These are phyloP conservation scores for Ochromonadaceae sp. DNA, from an alignment of 352 stramenopile species.

Conservation along the genomic window DNA sequence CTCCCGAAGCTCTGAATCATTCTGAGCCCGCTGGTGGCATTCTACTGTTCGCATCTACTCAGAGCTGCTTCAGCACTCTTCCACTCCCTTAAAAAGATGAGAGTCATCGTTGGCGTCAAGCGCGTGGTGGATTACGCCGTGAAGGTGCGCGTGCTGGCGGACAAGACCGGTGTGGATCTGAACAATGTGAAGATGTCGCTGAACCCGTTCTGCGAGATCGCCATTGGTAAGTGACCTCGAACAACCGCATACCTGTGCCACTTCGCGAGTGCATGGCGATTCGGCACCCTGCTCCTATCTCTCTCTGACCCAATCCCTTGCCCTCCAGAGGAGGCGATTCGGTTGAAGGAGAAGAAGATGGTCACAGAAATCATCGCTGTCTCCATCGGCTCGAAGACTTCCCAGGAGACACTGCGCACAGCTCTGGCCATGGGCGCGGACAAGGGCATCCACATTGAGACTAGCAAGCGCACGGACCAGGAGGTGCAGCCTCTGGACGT, in stretches of 20 bases:
- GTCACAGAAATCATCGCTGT: conserved; percentile 84
- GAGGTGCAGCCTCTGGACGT: conserved; percentile 92
- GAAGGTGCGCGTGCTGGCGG: conserved; percentile 84
- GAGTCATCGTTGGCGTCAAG: conserved; percentile 91
- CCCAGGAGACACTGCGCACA: conserved; percentile 86
- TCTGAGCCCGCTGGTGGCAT: no score
- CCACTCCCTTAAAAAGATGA: conserved; percentile 45
- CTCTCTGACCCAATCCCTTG: conserved; percentile 24
- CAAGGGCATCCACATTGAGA: conserved; percentile 90
- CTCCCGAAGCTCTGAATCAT: no score
- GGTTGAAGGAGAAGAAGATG: conserved; percentile 92
- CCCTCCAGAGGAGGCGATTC: conserved; percentile 90
- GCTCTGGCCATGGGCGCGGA: conserved; percentile 75
- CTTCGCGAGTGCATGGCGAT: background rate
- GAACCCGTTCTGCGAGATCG: conserved; percentile 99
- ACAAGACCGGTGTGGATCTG: conserved; percentile 68
- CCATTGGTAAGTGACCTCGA: conserved; percentile 23
- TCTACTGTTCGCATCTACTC: no score
- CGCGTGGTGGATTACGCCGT: conserved; percentile 93
- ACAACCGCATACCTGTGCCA: background rate
- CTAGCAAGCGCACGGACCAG: conserved; percentile 86
- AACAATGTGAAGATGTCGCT: conserved; percentile 99
- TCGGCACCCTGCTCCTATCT: background rate
- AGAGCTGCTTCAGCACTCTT: no score
- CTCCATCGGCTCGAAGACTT: conserved; percentile 90